Conservation (phyloP, 495 filamentous ascomycete species). For the Elasticomyces elasticus region DNA sequence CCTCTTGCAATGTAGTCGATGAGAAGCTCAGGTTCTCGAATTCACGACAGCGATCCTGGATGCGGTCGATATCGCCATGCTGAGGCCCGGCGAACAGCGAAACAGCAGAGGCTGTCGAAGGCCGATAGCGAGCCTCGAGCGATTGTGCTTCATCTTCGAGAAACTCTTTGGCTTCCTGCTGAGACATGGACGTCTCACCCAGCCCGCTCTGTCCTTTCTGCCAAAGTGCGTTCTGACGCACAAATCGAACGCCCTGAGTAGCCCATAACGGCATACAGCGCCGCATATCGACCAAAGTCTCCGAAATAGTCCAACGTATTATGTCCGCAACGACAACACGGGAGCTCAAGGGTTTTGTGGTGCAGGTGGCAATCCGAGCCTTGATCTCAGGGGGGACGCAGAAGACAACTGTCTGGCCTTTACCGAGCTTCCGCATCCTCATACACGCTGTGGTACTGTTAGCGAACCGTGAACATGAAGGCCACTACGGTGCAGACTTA, state of each 20-base stretch:
- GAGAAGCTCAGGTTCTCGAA: conserved; percentile 26
- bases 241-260: conserved; percentile 44
- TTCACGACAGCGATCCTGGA: conserved; percentile 9
- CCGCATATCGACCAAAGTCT: conserved; percentile 43
- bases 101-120: background rate
- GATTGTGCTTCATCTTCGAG: conserved; percentile 41
- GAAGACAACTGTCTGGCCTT: conserved; percentile 30
- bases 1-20: conserved; percentile 44
- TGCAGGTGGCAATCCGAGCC: conserved; percentile 28
- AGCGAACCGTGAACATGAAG: too few relatives aligned
- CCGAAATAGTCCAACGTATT: conserved; percentile 47
- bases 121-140: conserved; percentile 35
- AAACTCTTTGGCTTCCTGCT: conserved; percentile 35
- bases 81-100: background rate
- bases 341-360: background rate
- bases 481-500: too few relatives aligned
- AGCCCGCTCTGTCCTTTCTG: background rate
- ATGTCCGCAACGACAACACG: conserved; percentile 41
- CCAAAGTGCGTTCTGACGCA: conserved; percentile 20
- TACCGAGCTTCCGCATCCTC: conserved; percentile 32
- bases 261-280: conserved; percentile 51
- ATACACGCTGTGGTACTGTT: too few relatives aligned
- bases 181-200: conserved; percentile 16
- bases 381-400: conserved; percentile 41
- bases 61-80: conserved; percentile 12